Base-by-base conservation (phyloP, 306 rosid species). In the Quercus cerris region DNA sequence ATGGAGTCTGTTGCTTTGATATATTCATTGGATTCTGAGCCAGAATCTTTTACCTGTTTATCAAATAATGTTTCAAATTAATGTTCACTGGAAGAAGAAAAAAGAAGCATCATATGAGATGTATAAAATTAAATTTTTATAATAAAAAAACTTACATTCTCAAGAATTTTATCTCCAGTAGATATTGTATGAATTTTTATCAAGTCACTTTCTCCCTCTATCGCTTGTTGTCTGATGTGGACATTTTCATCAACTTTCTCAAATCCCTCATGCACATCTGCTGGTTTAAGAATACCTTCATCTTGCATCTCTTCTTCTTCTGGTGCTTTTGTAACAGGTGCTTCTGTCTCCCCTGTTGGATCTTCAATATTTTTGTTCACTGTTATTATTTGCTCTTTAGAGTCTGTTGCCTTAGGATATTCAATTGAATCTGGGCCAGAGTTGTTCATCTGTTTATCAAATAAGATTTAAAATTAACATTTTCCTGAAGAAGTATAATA, bases 31-130 rank as follows among this genome's bases (percentile, higher is more conserved):
- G 68, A 35, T 77, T 66, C 71, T 23, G 80, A 66, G 33, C 30
- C 23, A 49, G 74, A 54, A 28, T 19, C 80, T 66, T 66, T 58
- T 51, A 77, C 64, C 80, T 77, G 74, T 67, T 30, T 51, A 28
- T 49, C 17, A 49, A 49, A 49, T 49, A 49, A 49, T 13, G 15
- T 49, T 49, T 49, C 54, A 49, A 49, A 49, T 49, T 49, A 49
- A 13, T 49, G 54, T 49, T 49, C 54, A 49, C 4, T 49, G 54
- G 17, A 49, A 49, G 54, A 49, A 49, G 54, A 10, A 49, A 12
- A 49, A 49, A 49, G 54, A 13, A 49, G 17, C 54, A 49, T 49
- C 54, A 49, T 49, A 0, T 49, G 4, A 12, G 17, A 49, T 12
- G 54, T 49, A 49, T 49, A 49, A 49, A 10, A 13, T 49, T 49